Evolutionary conservation across 805 yeast genomes (phyloP), one percentile per base, ranked within the genome.

Genomic region (Sungouiella blattae): DNA sequence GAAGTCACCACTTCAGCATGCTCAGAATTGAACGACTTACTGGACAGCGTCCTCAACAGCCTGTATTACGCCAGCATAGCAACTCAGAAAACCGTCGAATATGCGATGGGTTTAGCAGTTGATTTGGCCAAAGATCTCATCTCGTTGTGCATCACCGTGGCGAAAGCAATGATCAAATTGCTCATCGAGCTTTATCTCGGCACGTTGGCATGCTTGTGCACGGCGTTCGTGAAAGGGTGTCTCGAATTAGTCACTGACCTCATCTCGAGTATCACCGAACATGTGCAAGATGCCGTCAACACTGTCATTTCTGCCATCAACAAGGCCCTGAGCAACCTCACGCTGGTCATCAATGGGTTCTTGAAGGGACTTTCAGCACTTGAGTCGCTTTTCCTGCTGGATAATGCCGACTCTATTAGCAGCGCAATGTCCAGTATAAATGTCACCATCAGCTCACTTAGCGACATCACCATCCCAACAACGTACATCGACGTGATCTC

Each of bases 121-220:
- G 57, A 65, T 7, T 77, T 78, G 0, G 62, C 80, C 6, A 81
- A 84, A 46, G 67, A 71, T 27, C 43, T 88, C 26, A 53, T 86
- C 0, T 52, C 77, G 4, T 86, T 91, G 52, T 63, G 77, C 6
- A 61, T 91, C 6, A 11, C 27, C 4, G 30, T 41, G 14, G 39
- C 37, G 16, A 41, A 33, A 18, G 36, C 43, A 12, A 16, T 47
- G 8, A 26, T 47, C 5, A 16, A 31, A 11, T 40, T 47, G 27
- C 32, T 39, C 17, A 17, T 47, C 17, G 87, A 88, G 21, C 49
- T 91, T 44, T 75, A 83, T 31, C 57, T 88, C 2, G 98, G 97
- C 0, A 93, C 98, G 0, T 87, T 86, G 58, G 81, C 83, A 0
- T 93, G 98, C 57, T 64, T 93, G 11, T 55, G 87, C 11, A 77